Conservation (phyloP, 1,139 yeast genomes). For the Nakaseomyces glabratus region DNA sequence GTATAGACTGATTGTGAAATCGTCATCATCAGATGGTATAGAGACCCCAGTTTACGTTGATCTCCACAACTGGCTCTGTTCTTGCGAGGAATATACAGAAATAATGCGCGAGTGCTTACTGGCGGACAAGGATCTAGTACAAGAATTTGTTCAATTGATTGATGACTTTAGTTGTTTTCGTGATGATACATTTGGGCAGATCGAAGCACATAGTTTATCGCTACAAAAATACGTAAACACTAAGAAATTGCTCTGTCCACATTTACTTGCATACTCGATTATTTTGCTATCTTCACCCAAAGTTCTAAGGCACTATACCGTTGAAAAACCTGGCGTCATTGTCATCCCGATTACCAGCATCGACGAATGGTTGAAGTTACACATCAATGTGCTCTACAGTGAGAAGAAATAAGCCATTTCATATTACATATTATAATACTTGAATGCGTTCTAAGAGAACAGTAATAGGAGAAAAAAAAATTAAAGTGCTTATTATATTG, state of each 20-base stretch:
- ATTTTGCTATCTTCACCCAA: slow-evolving; percentile 20
- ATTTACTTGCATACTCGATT: slow-evolving; percentile 28
- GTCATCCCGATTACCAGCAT: slow-evolving; percentile 21
- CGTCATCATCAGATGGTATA: slow-evolving; percentile 10
- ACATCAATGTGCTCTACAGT: slow-evolving; percentile 27
- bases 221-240: slow-evolving; percentile 20
- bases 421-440: no score
- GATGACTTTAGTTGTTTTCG: slow-evolving; percentile 19
- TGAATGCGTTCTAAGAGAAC: no score
- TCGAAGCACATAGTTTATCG: slow-evolving; percentile 23
- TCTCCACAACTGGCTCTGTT: slow-evolving; percentile 27
- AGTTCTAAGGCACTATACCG: slow-evolving; percentile 20
- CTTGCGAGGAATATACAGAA: slow-evolving; percentile 25
- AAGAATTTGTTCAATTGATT: slow-evolving; percentile 13
- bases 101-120: slow-evolving; percentile 7
- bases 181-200: slow-evolving; percentile 23
- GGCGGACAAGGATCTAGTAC: slow-evolving; percentile 7
- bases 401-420: no score
- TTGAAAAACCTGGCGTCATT: slow-evolving; percentile 16
- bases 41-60: slow-evolving; percentile 25
- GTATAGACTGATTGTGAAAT: slow-evolving; percentile 23
- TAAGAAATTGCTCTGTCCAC: slow-evolving; percentile 27
- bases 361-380: slow-evolving; percentile 31
- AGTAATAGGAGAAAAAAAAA: background rate
- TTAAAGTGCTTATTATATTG: no score